Percentiles rank a stretch among this genome's conserved stretches.
These are phyloP conservation scores for Tilletiopsis washingtonensis DNA, from an alignment of 1,284 basidiomycete genomes.

Conservation along the genomic window DNA sequence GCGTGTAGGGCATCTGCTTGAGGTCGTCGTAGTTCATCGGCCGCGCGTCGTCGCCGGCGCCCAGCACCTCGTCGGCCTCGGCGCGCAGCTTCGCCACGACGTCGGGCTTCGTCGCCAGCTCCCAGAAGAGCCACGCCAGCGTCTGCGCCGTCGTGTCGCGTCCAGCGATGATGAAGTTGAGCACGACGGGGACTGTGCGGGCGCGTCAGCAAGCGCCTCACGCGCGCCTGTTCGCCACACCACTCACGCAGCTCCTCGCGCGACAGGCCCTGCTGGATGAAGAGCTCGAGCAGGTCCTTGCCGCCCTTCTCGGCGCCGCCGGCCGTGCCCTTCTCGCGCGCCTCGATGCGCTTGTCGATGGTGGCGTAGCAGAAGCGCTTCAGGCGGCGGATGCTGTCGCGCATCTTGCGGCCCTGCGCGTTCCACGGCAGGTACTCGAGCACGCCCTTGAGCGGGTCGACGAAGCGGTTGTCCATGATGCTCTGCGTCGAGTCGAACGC, in stretches of 20 bases:
- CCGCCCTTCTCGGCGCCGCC: constrained; percentile 16
- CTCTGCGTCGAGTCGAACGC: constrained; percentile 45
- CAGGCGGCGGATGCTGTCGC: constrained; percentile 12
- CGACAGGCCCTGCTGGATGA: constrained; percentile 28
- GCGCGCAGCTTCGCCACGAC: constrained; percentile 22
- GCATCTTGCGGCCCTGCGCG: constrained; percentile 17
- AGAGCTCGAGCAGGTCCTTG: constrained; percentile 35
- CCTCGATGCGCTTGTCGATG: constrained; percentile 6
- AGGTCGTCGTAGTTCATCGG: constrained; percentile 24
- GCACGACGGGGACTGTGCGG: constrained; percentile 27
- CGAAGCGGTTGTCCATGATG: constrained; percentile 31
- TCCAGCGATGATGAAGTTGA: constrained; percentile 40
- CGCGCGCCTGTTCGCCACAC: constrained; percentile 22
- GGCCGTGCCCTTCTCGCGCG: constrained; percentile 1
- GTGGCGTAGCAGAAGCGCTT: constrained; percentile 1
- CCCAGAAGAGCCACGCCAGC: constrained; percentile 32
- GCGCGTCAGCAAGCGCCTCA: no score
- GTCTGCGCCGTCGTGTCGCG: constrained; percentile 33
- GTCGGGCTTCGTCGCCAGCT: constrained; percentile 20
- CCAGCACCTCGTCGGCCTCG: constrained; percentile 18
- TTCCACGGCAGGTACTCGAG: constrained; percentile 15
- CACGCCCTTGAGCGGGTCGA: constrained; percentile 18
- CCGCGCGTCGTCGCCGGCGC: constrained; percentile 10
- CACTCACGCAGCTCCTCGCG: constrained; percentile 32
- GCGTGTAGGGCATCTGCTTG: constrained; percentile 28